Evolutionary conservation across 75 land plant genomes (phyloP).

Genomic region (Selaginella moellendorffii): DNA sequence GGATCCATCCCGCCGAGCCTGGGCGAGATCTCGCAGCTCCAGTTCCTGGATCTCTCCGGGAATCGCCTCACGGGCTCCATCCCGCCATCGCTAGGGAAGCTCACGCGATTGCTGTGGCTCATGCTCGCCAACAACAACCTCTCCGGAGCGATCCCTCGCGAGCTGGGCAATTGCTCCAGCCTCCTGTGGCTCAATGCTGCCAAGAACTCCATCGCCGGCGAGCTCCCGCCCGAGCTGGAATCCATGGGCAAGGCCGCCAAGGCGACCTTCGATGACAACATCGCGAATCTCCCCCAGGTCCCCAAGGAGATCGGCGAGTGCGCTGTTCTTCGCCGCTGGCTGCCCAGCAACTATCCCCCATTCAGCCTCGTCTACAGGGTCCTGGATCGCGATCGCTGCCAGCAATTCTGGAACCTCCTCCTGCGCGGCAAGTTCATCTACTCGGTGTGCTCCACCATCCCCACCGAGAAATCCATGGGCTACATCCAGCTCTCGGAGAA

Average conservation of each 20-base stretch:
- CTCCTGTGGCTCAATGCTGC: constrained; percentile 25
- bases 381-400: constrained; percentile 36
- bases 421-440: constrained; percentile 32
- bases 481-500: background rate
- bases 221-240: constrained; percentile 26
- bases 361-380: constrained; percentile 36
- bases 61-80: constrained; percentile 17
- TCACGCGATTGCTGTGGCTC: constrained; percentile 17
- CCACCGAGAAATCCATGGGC: background rate
- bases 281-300: constrained; percentile 8
- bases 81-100: constrained; percentile 14
- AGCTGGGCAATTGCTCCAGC: constrained; percentile 14
- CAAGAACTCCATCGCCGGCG: constrained; percentile 15
- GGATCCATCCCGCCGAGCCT: constrained; percentile 15
- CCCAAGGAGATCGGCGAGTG: constrained; percentile 49
- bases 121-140: constrained; percentile 19
- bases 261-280: constrained; percentile 3
- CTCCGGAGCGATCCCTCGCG: constrained; percentile 17
- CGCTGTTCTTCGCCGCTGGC: constrained; percentile 45
- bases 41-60: constrained; percentile 16
- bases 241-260: constrained; percentile 11
- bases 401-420: constrained; percentile 35
- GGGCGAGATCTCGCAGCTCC: constrained; percentile 8
- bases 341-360: constrained; percentile 62
- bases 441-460: background rate